Percentiles rank a stretch among this genome's conserved stretches.
These are phyloP conservation scores for Lignosus rhinocerotis DNA, from an alignment of 1,284 basidiomycete genomes.

Conservation along the genomic window DNA sequence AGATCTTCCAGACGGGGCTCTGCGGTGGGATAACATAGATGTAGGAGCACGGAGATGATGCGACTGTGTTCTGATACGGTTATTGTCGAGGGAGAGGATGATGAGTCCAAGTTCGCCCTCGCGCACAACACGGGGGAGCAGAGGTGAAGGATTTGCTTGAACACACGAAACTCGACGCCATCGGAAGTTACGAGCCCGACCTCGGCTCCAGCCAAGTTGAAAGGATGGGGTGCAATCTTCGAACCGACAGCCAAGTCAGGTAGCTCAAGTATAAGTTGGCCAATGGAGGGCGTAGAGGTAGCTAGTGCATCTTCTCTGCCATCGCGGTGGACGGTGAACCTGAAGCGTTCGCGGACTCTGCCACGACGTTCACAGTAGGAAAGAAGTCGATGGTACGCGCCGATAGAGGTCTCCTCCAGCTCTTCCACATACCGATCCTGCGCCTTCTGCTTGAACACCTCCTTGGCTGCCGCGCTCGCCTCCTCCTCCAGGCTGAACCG, in stretches of 20 bases:
- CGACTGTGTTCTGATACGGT: slow-evolving; percentile 16
- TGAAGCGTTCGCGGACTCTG: slow-evolving; percentile 5
- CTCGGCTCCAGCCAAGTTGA: slow-evolving; percentile 20
- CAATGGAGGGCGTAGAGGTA: not conserved
- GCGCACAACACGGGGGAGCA: slow-evolving; percentile 20
- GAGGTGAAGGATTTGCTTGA: slow-evolving; percentile 18
- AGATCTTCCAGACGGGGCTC: slow-evolving; percentile 12
- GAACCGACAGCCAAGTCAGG: not conserved
- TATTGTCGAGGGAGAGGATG: not conserved
- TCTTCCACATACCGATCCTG: slow-evolving; percentile 13
- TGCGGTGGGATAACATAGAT: slow-evolving; percentile 25
- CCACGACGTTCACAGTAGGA: slow-evolving; percentile 10
- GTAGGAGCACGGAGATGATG: slow-evolving; percentile 23
- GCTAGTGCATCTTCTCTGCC: not conserved
- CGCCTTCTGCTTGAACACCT: slow-evolving; percentile 4
- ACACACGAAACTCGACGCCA: slow-evolving; percentile 19
- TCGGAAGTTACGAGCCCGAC: slow-evolving; percentile 32
- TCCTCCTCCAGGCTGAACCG: slow-evolving; percentile 27
- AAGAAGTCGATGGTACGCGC: slow-evolving; percentile 21
- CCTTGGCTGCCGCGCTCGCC: slow-evolving; percentile 9
- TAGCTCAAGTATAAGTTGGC: not conserved
- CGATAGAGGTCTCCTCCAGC: slow-evolving; percentile 17
- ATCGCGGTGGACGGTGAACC: slow-evolving; percentile 6
- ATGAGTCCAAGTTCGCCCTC: not conserved
- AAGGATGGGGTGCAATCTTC: not conserved